Percentiles rank a stretch among this genome's conserved stretches.
Evolutionary conservation across 2,329 filamentous ascomycete genomes (phyloP).

Genomic region (Fusarium solani-melongenae): DNA sequence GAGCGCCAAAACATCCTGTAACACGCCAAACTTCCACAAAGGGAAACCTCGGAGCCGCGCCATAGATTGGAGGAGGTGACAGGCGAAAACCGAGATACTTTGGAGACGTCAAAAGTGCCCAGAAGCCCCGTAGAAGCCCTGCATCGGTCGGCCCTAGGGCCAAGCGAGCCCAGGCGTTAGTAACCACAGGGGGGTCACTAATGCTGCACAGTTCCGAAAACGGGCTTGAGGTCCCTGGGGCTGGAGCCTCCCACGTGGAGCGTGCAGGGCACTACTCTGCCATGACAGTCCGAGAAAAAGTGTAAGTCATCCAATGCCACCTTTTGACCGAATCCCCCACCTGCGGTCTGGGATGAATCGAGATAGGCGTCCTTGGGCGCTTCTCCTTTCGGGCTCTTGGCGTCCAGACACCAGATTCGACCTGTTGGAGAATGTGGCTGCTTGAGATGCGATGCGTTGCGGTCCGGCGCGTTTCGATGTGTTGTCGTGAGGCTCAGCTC

Average conservation of each 20-base stretch:
- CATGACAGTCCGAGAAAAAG: slow-evolving; percentile 36
- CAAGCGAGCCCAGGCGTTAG: slow-evolving; percentile 24
- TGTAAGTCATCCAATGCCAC: slow-evolving; percentile 39
- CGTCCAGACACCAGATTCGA: slow-evolving; percentile 8
- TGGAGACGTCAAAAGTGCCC: slow-evolving; percentile 21
- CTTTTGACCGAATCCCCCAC: slow-evolving; percentile 34
- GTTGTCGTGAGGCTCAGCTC: slow-evolving; percentile 23
- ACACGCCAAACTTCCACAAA: slow-evolving; percentile 17
- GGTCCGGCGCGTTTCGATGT: slow-evolving; percentile 11
- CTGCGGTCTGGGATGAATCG: slow-evolving; percentile 24
- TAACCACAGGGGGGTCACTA: slow-evolving; percentile 31
- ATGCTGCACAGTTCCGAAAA: slow-evolving; percentile 44
- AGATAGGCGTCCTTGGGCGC: slow-evolving; percentile 3
- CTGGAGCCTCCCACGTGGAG: slow-evolving; percentile 46
- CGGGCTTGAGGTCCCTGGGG: slow-evolving; percentile 29
- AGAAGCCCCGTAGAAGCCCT: slow-evolving; percentile 25
- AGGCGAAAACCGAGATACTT: slow-evolving; percentile 6
- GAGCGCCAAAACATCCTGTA: slow-evolving; percentile 19
- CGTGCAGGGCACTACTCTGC: slow-evolving; percentile 44
- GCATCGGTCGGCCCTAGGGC: slow-evolving; percentile 22
- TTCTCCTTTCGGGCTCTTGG: slow-evolving; percentile 1
- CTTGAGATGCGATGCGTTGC: neutral
- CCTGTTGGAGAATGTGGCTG: neutral
- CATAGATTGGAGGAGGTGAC: slow-evolving; percentile 30
- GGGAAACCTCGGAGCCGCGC: slow-evolving; percentile 16